These are phyloP conservation scores for Mangifera indica DNA, from an alignment of 345 rosid species.

Conservation along the genomic window DNA sequence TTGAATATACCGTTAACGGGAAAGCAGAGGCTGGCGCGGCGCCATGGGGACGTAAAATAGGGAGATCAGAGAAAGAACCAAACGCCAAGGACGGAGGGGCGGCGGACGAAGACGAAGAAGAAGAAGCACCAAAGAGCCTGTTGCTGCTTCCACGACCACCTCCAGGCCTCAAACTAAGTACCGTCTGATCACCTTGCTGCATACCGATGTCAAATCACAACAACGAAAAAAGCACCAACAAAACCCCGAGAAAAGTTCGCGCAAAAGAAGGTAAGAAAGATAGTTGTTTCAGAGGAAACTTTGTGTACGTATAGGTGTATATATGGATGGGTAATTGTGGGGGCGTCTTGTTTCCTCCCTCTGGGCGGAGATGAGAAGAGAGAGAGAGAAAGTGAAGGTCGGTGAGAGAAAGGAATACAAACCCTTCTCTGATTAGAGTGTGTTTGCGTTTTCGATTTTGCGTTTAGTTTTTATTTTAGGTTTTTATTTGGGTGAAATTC, in stretches of 20 bases:
- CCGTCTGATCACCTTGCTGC: slow-evolving; percentile 96
- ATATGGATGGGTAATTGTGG: not conserved
- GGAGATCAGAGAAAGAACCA: slow-evolving; percentile 66
- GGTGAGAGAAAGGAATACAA: slow-evolving; percentile 26
- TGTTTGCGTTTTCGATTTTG: not conserved
- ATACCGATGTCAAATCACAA: slow-evolving; percentile 59
- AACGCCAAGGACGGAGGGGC: slow-evolving; percentile 47
- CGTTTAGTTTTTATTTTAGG: not conserved
- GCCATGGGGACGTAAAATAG: slow-evolving; percentile 73
- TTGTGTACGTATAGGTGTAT: not conserved
- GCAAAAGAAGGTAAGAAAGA: no score
- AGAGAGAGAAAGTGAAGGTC: slow-evolving; percentile 18
- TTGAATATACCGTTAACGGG: slow-evolving; percentile 35
- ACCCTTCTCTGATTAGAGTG: slow-evolving; percentile 37
- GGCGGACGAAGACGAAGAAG: slow-evolving; percentile 30
- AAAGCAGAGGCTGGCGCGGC: slow-evolving; percentile 41
- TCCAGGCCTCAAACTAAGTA: slow-evolving; percentile 99
- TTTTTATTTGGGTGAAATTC: no score
- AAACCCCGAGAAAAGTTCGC: no score
- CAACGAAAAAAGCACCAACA: not conserved
- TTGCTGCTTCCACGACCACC: slow-evolving; percentile 94
- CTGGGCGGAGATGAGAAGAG: slow-evolving; percentile 45
- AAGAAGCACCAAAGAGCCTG: slow-evolving; percentile 56
- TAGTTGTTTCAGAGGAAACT: no score
- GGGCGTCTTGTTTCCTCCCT: slow-evolving; percentile 31